Evolutionary conservation across 192 early-diverging fungal species (phyloP).

Genomic region (Helicostylum pulchrum): DNA sequence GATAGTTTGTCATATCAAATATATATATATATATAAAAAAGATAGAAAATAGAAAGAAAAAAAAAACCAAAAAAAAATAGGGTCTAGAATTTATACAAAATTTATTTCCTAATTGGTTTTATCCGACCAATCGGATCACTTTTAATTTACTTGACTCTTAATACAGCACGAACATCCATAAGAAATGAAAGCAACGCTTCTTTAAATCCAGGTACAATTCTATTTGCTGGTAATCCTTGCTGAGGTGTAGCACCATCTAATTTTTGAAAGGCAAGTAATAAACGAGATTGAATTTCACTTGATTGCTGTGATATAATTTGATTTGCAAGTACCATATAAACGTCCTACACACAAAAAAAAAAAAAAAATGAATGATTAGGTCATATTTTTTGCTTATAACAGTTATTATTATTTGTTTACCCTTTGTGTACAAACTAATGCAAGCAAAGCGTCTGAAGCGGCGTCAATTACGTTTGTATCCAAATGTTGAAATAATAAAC

Average conservation of each 20-base stretch:
- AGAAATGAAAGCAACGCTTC: slow-evolving; percentile 54
- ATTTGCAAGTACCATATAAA: slow-evolving; percentile 49
- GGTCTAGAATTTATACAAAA: background rate
- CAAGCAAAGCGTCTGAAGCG: slow-evolving; percentile 56
- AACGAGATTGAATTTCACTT: slow-evolving; percentile 35
- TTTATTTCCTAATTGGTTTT: background rate
- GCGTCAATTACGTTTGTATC: slow-evolving; percentile 60
- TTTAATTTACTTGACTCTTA: slow-evolving; percentile 53
- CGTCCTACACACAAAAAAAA: slow-evolving; percentile 25
- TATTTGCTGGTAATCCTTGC: slow-evolving; percentile 25
- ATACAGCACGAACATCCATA: slow-evolving; percentile 63
- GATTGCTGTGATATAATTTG: slow-evolving; percentile 51
- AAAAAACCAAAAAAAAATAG: background rate
- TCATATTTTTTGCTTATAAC: background rate
- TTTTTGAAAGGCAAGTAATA: slow-evolving; percentile 44
- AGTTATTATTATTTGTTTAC: slow-evolving; percentile 18
- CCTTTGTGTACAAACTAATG: slow-evolving; percentile 51
- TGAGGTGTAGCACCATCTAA: slow-evolving; percentile 43
- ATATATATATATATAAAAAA: background rate
- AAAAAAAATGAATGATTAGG: background rate
- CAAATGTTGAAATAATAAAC: slow-evolving; percentile 61
- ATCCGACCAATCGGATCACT: background rate
- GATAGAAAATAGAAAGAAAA: background rate
- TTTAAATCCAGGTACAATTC: slow-evolving; percentile 38
- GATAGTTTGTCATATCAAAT: slow-evolving; percentile 7